Percentiles rank a stretch among this genome's conserved stretches.
These are phyloP conservation scores for Diophrys sp. DNA, from an alignment of 73 alveolate genomes.

Conservation along the genomic window DNA sequence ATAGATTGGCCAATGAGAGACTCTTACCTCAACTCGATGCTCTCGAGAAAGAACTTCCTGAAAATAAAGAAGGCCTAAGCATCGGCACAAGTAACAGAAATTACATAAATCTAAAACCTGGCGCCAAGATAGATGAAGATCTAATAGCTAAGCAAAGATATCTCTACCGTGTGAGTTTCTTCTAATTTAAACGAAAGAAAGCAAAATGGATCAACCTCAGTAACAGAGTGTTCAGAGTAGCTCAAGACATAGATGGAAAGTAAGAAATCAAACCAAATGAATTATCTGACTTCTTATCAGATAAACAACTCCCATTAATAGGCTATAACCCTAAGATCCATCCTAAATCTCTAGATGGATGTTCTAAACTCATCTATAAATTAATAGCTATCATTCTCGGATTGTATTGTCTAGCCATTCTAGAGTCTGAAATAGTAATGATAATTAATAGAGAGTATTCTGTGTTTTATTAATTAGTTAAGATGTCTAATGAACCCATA, in stretches of 20 bases:
- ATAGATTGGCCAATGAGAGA: neutral
- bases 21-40: neutral
- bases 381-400: neutral
- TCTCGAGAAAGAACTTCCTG: constrained; percentile 36
- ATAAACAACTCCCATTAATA: neutral
- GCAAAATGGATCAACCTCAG: constrained; percentile 33
- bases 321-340: neutral
- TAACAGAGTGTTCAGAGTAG: neutral
- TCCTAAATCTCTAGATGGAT: constrained; percentile 9
- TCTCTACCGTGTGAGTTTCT: constrained; percentile 17
- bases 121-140: constrained; percentile 29
- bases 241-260: neutral
- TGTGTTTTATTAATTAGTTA: neutral
- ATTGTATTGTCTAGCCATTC: neutral
- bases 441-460: constrained; percentile 1
- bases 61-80: neutral
- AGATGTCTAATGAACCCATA: neutral
- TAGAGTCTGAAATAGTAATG: constrained; percentile 7
- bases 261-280: neutral
- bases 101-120: constrained; percentile 17
- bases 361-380: neutral
- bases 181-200: constrained; percentile 41
- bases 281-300: neutral
- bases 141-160: constrained; percentile 33
- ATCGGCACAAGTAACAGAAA: constrained; percentile 8